These are phyloP conservation scores for Raphanus raphanistrum DNA, from an alignment of 345 rosid species.

Conservation along the genomic window DNA sequence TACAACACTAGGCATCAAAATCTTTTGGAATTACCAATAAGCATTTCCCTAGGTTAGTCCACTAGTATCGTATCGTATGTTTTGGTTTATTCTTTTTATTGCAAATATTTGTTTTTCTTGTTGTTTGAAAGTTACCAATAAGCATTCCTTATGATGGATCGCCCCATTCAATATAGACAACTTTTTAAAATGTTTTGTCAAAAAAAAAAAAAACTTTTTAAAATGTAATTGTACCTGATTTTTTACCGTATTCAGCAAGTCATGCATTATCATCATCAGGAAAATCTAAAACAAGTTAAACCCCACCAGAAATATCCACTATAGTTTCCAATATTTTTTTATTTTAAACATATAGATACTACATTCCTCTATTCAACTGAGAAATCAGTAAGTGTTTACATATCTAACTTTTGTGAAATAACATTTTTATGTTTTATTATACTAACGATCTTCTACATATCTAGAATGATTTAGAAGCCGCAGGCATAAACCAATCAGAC, in stretches of 20 bases:
- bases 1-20: constrained; percentile 30
- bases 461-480: background rate
- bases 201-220: no score
- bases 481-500: background rate
- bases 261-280: constrained; percentile 33
- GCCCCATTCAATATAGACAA: constrained; percentile 8
- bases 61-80: constrained; percentile 28
- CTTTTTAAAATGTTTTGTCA: background rate
- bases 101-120: constrained; percentile 1
- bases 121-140: constrained; percentile 33
- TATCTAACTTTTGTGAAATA: background rate
- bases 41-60: constrained; percentile 36
- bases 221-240: constrained; percentile 9
- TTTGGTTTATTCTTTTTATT: constrained; percentile 5
- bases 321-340: background rate
- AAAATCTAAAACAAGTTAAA: constrained; percentile 24
- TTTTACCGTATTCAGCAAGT: constrained; percentile 31
- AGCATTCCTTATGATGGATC: constrained; percentile 22
- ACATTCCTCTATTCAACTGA: background rate
- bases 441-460: background rate
- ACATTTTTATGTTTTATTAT: background rate
- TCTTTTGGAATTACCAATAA: constrained; percentile 39
- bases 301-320: constrained; percentile 29
- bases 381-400: background rate
- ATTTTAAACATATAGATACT: background rate